These are phyloP conservation scores for Neoarthrinium moseri DNA, from an alignment of 2,329 filamentous ascomycete species.

Conservation along the genomic window DNA sequence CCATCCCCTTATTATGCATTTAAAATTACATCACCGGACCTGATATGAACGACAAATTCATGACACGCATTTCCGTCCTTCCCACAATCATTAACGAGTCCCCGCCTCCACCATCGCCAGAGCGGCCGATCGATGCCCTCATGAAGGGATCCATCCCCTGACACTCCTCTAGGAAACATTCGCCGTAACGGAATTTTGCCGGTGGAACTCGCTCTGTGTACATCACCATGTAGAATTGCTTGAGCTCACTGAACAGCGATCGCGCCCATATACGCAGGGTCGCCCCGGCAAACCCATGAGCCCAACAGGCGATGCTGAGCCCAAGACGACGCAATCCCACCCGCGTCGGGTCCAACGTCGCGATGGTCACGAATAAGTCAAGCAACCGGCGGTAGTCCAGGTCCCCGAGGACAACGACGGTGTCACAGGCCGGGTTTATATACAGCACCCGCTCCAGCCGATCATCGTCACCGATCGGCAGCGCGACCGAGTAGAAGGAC, in stretches of 20 bases:
- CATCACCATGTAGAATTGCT: conserved; percentile 29
- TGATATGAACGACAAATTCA: conserved; percentile 24
- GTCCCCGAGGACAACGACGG: conserved; percentile 30
- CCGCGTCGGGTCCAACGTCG: conserved; percentile 16
- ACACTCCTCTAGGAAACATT: conserved; percentile 20
- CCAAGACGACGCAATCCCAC: conserved; percentile 23
- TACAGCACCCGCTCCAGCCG: conserved; percentile 24
- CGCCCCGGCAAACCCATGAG: conserved; percentile 18
- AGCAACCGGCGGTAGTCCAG: conserved; percentile 20
- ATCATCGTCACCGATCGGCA: conserved; percentile 18
- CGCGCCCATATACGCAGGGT: conserved; percentile 21
- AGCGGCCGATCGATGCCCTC: conserved; percentile 20
- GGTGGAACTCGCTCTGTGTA: conserved; percentile 27
- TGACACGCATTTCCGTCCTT: conserved; percentile 22
- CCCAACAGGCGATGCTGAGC: conserved; percentile 23
- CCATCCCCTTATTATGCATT: too few relatives aligned
- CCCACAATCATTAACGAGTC: conserved; percentile 22
- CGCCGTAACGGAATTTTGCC: conserved; percentile 21
- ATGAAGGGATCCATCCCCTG: conserved; percentile 19
- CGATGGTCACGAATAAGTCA: conserved; percentile 19
- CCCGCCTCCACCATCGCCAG: conserved; percentile 19
- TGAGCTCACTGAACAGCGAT: conserved; percentile 22
- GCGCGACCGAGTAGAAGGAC: conserved; percentile 28
- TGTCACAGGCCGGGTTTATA: conserved; percentile 28
- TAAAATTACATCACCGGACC: neutral